phyloP scores from a whole-genome alignment of 768 basidiomycete genomes.

The Boletus reticulatus region DNA sequence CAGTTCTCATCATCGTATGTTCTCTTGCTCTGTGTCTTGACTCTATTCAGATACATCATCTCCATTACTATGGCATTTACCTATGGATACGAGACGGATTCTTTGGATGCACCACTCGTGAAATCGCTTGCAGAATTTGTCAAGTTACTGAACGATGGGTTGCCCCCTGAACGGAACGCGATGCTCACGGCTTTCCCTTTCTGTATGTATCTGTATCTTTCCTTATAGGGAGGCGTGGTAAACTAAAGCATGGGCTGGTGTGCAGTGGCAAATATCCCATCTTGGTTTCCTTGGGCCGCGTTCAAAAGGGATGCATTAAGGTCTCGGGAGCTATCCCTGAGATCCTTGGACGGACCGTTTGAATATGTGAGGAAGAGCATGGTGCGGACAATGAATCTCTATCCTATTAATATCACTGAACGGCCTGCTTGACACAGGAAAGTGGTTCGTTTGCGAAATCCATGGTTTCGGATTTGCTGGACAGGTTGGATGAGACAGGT shows the following conservation, averaged over 20 bases:
- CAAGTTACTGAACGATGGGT: conserved; percentile 20
- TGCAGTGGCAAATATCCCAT: conserved; percentile 27
- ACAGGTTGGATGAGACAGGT: conserved; percentile 14
- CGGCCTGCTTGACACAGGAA: conserved; percentile 14
- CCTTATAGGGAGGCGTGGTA: not conserved
- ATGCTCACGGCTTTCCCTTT: conserved; percentile 31
- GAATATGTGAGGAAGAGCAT: conserved; percentile 27
- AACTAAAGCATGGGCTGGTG: not conserved
- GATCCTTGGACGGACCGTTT: conserved; percentile 25
- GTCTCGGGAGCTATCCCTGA: conserved; percentile 25
- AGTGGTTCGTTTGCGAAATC: conserved; percentile 24
- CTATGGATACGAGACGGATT: conserved; percentile 28
- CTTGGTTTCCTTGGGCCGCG: conserved; percentile 30
- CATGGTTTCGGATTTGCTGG: conserved; percentile 30
- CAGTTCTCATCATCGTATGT: not conserved
- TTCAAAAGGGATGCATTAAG: conserved; percentile 29
- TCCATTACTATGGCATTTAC: conserved; percentile 33
- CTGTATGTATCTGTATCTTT: conserved; percentile 17
- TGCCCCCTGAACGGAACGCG: conserved; percentile 25
- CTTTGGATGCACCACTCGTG: conserved; percentile 27
- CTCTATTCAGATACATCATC: conserved; percentile 23
- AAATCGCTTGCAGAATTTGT: conserved; percentile 25
- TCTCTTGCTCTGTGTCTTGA: not conserved
- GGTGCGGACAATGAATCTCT: conserved; percentile 13
- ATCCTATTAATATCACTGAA: not conserved